Base-by-base conservation (phyloP, 805 yeast species). In the Metschnikowia gelsemii region DNA sequence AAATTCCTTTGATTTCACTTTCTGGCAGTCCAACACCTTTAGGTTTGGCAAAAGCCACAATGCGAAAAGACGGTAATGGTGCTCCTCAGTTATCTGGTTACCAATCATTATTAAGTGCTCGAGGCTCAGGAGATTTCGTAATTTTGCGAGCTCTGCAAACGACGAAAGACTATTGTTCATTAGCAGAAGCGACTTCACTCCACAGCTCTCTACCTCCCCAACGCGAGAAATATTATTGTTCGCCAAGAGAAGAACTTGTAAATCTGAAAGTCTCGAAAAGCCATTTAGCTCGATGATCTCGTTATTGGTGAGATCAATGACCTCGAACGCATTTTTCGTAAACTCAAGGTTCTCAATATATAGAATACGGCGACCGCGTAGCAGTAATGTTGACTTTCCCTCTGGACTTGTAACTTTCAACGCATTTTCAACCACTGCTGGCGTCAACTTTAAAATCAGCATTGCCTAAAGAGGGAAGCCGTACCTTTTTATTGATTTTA, bases 241-340 rank as follows among this genome's bases (percentile, higher is more conserved):
- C 0, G 84, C 82, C 17, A 82, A 51, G 7, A 89, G 65, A 2
- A 91, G 52, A 0, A 83, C 75, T 32, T 70, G 71, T 37, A 76
- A 54, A 28, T 70, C 73, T 29, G 74, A 46, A 7, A 30, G 40
- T 3, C 55, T 16, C 0, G 82, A 87, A 26, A 76, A 68, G 54
- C 66, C 70, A 12, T 74, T 70, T 5, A 91, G 50, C 2, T 68
- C 70, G 1, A 72, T 61, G n/a, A 91, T 63, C 24, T 78, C 82
- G 61, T 91, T 91, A 55, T 84, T 82, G 0, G 91, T 78, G 23
- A 91, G 57, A 58, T 91, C 97, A 2, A 91, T 62, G 12, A 73
- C 78, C 45, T 73, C 82, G 57, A 63, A 63, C 31, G 51, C 52
- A 43, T 62, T 61, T 27, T 57, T 52, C 8, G 66, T 56, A 27